Conservation (phyloP, 768 basidiomycete species). For the Serendipita vermifera region DNA sequence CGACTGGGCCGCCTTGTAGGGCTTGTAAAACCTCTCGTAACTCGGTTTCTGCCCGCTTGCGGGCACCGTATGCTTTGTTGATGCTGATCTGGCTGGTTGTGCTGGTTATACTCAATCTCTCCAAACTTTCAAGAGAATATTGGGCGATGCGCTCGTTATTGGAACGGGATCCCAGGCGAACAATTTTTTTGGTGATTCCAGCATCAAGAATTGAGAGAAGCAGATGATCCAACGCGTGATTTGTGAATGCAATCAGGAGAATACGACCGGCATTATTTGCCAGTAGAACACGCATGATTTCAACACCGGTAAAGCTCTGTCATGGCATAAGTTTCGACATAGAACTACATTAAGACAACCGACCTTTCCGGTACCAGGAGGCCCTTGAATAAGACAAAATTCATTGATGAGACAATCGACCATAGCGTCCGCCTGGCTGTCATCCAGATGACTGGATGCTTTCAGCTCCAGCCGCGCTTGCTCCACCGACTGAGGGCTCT, state of each 20-base stretch:
- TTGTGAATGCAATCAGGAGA: conserved; percentile 53
- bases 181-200: conserved; percentile 45
- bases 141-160: conserved; percentile 46
- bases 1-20: conserved; percentile 25
- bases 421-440: conserved; percentile 58
- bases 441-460: conserved; percentile 42
- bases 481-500: conserved; percentile 33
- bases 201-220: conserved; percentile 51
- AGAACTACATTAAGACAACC: background rate
- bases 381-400: conserved; percentile 60
- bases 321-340: background rate
- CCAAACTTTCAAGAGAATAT: conserved; percentile 48
- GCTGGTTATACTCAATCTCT: conserved; percentile 27
- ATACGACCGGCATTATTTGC: conserved; percentile 41
- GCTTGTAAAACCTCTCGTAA: conserved; percentile 36
- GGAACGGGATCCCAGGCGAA: conserved; percentile 57
- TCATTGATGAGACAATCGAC: conserved; percentile 47
- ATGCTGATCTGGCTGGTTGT: conserved; percentile 25
- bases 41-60: conserved; percentile 35
- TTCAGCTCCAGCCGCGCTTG: conserved; percentile 36
- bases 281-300: conserved; percentile 52
- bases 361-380: conserved; percentile 74
- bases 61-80: conserved; percentile 23
- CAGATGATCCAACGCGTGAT: conserved; percentile 69
- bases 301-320: conserved; percentile 54